Evolutionary conservation across 179 eudicot species (phyloP), one percentile per base, ranked within the genome.

Genomic region (Sideroxylon spinosum): DNA sequence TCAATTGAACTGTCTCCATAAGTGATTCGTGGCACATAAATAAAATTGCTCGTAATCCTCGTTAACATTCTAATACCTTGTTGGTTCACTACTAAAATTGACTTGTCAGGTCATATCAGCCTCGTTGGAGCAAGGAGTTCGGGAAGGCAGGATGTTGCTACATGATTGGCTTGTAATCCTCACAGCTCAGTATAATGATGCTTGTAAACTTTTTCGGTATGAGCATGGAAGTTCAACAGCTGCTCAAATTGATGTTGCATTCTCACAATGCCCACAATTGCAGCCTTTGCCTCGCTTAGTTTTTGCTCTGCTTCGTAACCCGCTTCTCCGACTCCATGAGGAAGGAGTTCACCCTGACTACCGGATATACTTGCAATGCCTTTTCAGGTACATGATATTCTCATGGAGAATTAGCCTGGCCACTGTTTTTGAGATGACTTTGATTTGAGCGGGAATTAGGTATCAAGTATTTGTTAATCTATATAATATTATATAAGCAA

Each of bases 141-240:
- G 97, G 60, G 98, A 95, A 88, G 98, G 92, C 49, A 95, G 98
- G 88, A 85, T 89, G 85, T 86, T 93, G 83, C 82, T 95, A 26
- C 98, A 95, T 83, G 98, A 95, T 82, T 95, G 98, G 98, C 98
- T 95, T 55, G 98, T 95, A 74, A 91, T 93, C 81, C 98, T 95
- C 48, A 87, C 93, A 62, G 98, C 98, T 75, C 97, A 91, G 80
- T 95, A 95, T 76, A 95, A 88, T 81, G 95, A 91, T 37, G 92
- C 94, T 79, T 93, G 79, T 81, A 91, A 91, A 84, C 82, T 87
- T 77, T 84, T 87, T 68, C 93, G 86, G 81, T 81, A 78, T 82
- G 89, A 86, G 67, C 76, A 82, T 78, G 96, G 90, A 78, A 82
- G 80, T 77, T 86, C 92, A 65, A 80, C 86, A 26, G 78, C 78